Conservation (phyloP, 805 yeast species). For the Nakazawaea laoshanensis region DNA sequence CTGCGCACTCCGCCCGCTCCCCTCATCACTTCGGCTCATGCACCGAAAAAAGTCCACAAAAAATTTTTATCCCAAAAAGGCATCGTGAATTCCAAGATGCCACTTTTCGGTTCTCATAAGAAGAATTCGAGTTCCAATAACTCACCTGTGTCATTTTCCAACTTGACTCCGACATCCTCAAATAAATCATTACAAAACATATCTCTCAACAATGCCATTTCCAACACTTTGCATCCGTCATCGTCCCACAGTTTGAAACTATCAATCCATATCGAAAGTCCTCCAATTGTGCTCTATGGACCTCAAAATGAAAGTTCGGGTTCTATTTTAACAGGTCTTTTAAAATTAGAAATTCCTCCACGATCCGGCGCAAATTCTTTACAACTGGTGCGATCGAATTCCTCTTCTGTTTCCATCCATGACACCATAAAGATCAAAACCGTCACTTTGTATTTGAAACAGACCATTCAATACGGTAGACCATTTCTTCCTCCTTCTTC, state of each 20-base stretch:
- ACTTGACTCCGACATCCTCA: constrained; percentile 9
- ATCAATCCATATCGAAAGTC: constrained; percentile 70
- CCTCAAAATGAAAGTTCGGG: constrained; percentile 73
- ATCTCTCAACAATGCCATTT: background rate
- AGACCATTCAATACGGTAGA: constrained; percentile 53
- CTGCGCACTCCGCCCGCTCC: too few species aligned
- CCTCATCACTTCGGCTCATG: background rate
- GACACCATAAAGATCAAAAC: constrained; percentile 43
- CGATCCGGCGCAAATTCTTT: background rate
- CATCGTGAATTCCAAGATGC: too few species aligned
- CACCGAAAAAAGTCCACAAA: too few species aligned
- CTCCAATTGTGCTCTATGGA: constrained; percentile 86
- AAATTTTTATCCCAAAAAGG: too few species aligned
- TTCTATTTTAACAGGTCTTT: constrained; percentile 72
- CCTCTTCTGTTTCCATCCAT: background rate
- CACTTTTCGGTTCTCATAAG: constrained; percentile 7
- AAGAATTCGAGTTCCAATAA: background rate
- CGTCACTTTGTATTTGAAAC: constrained; percentile 64
- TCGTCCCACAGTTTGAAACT: constrained; percentile 23
- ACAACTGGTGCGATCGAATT: constrained; percentile 3
- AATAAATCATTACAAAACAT: constrained; percentile 8
- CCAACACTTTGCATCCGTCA: constrained; percentile 11
- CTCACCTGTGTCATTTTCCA: constrained; percentile 3
- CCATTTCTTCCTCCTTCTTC: constrained; percentile 56
- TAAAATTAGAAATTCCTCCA: constrained; percentile 43